Evolutionary conservation across 208 protist species (phyloP), one percentile per base, ranked within the genome.

Genomic region (Dictyostelium gargantuum): DNA sequence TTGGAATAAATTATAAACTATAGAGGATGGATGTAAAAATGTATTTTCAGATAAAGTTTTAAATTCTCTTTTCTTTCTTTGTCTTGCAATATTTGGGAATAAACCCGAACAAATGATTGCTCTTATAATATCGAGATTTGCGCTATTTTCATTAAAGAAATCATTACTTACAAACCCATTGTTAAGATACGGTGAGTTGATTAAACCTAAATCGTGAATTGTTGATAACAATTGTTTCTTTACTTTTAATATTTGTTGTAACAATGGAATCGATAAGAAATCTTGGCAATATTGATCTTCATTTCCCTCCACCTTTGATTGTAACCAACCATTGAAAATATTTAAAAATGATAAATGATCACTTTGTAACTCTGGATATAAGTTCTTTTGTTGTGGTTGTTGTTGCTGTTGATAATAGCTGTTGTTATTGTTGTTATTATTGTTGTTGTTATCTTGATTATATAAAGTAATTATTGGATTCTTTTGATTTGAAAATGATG

Each of bases 401-500:
- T 23, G 56, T 35, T 66, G n/a, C 19, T 35, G 58, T 35, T 66
- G 58, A 66, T 66, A 66, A n/a, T 58, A n/a, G 4, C 35, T 66
- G 35, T 32, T 32, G 35, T 32, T 17, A 42, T 42, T 72, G 10
- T 42, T 26, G 6, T 26, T 40, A 10, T 26, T 26, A 23, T 26
- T 42, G 17, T 42, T n/a, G 48, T 48, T 11, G 29, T 75, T 75
- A 32, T 21, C 74, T 35, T 80, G 19, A n/a, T 56, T 38, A 17
- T 35, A 46, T 50, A 76, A 52, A 35, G 9, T 80, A 23, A 40
- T 11, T n/a, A 80, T 58, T 23, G 74, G 74, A 80, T 56, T 80
- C 29, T 52, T 56, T 80, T 80, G 74, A 80, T 80, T 76, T 2
- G 72, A 75, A 23, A 85, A 56, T 3, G 98, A 98, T 5, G 98